A percentile compares a stretch with the other conserved stretches of the same genome.
Evolutionary conservation across 257 asterid genomes (phyloP).

Genomic region (Verbena officinalis): DNA sequence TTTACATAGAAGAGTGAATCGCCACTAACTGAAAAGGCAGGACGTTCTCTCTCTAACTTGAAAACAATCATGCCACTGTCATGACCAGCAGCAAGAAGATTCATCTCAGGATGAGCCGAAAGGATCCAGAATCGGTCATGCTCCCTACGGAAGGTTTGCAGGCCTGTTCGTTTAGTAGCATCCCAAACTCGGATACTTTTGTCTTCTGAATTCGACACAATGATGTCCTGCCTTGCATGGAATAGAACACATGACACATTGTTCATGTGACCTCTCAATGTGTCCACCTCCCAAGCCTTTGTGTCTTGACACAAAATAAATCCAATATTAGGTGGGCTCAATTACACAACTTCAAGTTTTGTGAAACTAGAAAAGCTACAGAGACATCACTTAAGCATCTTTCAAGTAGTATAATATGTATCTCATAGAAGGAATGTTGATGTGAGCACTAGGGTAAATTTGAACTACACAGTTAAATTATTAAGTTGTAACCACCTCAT

Average conservation of each 20-base stretch:
- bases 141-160: slow-evolving; percentile 94
- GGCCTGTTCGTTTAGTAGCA: slow-evolving; percentile 94
- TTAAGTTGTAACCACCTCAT: not conserved
- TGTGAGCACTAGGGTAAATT: not conserved
- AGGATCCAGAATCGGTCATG: slow-evolving; percentile 99
- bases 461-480: not conserved
- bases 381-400: slow-evolving; percentile 7
- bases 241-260: slow-evolving; percentile 91
- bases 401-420: slow-evolving; percentile 16
- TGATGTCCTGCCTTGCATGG: slow-evolving; percentile 89
- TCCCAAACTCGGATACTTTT: slow-evolving; percentile 99
- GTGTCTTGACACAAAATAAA: slow-evolving; percentile 57
- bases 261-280: slow-evolving; percentile 97
- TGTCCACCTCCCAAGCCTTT: slow-evolving; percentile 99
- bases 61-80: slow-evolving; percentile 98
- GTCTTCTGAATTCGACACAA: slow-evolving; percentile 97
- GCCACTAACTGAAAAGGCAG: slow-evolving; percentile 81
- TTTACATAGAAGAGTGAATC: slow-evolving; percentile 82
- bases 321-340: not conserved
- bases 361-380: slow-evolving; percentile 17
- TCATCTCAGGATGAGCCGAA: slow-evolving; percentile 96
- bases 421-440: slow-evolving; percentile 6
- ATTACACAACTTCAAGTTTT: slow-evolving; percentile 13
- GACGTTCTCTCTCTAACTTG: slow-evolving; percentile 95
- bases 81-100: slow-evolving; percentile 98